Evolutionary conservation across 495 filamentous ascomycete genomes (phyloP), one percentile per base, ranked within the genome.

Genomic region (Penicillium nucicola): DNA sequence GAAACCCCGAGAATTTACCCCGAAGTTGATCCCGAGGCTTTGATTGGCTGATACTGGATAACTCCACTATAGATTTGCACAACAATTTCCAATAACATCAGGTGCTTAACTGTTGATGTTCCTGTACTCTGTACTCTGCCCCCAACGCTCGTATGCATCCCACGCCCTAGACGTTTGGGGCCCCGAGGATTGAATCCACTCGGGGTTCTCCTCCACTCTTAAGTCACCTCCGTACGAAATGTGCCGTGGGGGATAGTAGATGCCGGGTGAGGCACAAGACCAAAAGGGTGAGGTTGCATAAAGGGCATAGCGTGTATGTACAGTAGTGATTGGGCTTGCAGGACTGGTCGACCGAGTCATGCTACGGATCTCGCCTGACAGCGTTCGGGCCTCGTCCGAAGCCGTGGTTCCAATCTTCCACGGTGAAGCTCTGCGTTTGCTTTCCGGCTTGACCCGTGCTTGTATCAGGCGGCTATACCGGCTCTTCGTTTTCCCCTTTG

Each of bases 71-170:
- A 10, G 5, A 32, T 7, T 6, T 33, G 5, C 20, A 35, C 31
- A 2, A 34, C 34, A 18, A 25, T n/a, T 45, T 35, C 42, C 42
- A 45, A 45, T 45, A 34, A 45, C 17, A 45, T 45, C 31, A 28
- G 25, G 25, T 28, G 25, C 25, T 28, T 28, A 28, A 28, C 25
- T 28, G 25, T 1, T 28, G 25, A 10, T 33, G 42, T 35, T 11
- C 18, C 18, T 34, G 42, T 6, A 45, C 5, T 12, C n/a, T n/a
- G n/a, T n/a, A n/a, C n/a, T n/a, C n/a, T n/a, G n/a, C n/a, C n/a
- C n/a, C 31, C 31, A 30, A 19, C 42, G 18, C 11, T 13, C 4
- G 20, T 19, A 28, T 15, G 14, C 22, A 35, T 35, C 30, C 12
- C 37, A 40, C 37, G 37, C 22, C 10, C 4, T 38, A 17, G 2